Conservation (phyloP, 257 asterid species). For the Parsonsia alboflavescens region DNA sequence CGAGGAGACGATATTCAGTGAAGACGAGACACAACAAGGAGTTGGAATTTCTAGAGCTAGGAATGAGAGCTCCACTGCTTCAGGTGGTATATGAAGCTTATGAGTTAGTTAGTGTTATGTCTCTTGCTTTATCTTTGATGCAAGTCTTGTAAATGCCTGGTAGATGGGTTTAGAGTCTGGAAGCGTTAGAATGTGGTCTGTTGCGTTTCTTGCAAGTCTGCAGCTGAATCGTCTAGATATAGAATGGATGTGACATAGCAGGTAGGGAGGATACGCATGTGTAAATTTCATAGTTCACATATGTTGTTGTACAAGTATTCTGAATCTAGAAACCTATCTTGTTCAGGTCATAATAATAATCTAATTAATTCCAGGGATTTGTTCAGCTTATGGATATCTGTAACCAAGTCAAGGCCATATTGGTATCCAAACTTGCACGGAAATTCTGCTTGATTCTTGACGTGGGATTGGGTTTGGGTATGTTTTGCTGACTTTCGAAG, state of each 20-base stretch:
- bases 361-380: too few relatives aligned
- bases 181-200: background rate
- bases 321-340: background rate
- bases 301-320: background rate
- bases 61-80: slow-evolving; percentile 62
- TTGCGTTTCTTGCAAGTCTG: background rate
- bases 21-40: slow-evolving; percentile 62
- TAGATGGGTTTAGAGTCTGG: background rate
- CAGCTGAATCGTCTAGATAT: background rate
- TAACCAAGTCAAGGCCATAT: background rate
- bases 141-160: background rate
- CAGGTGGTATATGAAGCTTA: slow-evolving; percentile 35
- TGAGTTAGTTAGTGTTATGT: background rate
- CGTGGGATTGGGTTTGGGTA: background rate
- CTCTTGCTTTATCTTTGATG: too few relatives aligned
- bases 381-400: background rate
- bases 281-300: background rate
- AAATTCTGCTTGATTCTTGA: slow-evolving; percentile 1
- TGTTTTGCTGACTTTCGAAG: background rate
- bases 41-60: slow-evolving; percentile 38
- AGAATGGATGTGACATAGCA: background rate
- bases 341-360: background rate
- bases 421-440: background rate
- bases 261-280: background rate
- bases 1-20: slow-evolving; percentile 58